Evolutionary conservation across 2,329 filamentous ascomycete genomes (phyloP).

Genomic region (Lachnellula cervina): DNA sequence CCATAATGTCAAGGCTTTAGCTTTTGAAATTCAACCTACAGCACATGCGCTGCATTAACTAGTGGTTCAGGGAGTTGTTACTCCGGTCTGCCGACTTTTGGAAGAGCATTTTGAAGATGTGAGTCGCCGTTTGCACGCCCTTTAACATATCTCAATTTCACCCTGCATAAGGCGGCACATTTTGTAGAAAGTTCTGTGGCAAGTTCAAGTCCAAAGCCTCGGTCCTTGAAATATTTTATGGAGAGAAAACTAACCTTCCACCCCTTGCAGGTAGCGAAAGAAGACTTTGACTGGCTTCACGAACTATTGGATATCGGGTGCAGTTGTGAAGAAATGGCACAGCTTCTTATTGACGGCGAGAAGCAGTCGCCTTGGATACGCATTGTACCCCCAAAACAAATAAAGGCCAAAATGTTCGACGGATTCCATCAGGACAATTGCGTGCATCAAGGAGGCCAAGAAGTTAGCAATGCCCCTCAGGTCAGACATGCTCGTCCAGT

Average conservation of each 20-base stretch:
- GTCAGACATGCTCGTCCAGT: background rate
- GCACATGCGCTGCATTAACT: background rate
- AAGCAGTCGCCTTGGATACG: slow-evolving; percentile 8
- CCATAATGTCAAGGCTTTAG: no score
- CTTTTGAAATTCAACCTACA: background rate
- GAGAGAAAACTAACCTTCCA: no score
- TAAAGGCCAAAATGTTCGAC: background rate
- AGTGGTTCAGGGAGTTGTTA: background rate
- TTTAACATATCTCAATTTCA: no score
- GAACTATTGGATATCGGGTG: slow-evolving; percentile 8
- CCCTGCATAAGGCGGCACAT: no score
- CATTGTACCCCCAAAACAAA: background rate
- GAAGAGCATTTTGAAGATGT: slow-evolving; percentile 4
- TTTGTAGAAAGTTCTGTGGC: no score
- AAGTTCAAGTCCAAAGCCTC: no score
- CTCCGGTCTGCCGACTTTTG: background rate
- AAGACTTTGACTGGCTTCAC: slow-evolving; percentile 10
- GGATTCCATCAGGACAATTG: slow-evolving; percentile 2
- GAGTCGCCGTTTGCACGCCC: background rate
- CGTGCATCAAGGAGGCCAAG: slow-evolving; percentile 1
- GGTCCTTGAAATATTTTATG: no score
- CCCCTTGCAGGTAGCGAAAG: background rate
- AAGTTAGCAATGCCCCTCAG: background rate
- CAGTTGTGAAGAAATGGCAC: slow-evolving; percentile 9
- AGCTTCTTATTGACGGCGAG: slow-evolving; percentile 5